phyloP scores from a whole-genome alignment of 73 alveolate genomes.

The Paramecium sexaurelia region DNA sequence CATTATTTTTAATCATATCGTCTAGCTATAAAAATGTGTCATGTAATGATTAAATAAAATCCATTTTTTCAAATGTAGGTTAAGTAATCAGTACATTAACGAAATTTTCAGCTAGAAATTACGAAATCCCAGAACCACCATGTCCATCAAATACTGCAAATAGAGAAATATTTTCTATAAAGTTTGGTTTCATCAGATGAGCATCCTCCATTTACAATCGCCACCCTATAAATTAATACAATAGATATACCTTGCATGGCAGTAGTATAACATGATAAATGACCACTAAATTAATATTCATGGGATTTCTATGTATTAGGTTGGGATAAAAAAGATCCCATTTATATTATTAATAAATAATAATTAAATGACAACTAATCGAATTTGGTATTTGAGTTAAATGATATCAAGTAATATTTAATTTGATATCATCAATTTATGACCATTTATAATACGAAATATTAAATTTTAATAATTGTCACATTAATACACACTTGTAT shows the following conservation, averaged over 20 bases:
- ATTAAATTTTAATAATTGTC: neutral
- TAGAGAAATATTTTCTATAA: neutral
- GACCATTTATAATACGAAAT: neutral
- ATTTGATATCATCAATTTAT: neutral
- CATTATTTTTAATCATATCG: neutral
- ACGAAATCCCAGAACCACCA: constrained; percentile 31
- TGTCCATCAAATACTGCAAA: constrained; percentile 64
- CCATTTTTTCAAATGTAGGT: neutral
- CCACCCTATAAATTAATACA: neutral
- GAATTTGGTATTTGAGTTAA: neutral
- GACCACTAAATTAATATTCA: neutral
- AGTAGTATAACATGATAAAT: neutral
- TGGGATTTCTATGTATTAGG: neutral
- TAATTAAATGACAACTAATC: neutral
- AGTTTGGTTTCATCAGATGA: neutral
- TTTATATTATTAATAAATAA: neutral
- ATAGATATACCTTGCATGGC: neutral
- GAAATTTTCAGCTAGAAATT: neutral
- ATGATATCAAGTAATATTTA: neutral
- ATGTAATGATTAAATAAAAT: neutral
- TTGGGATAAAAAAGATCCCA: neutral
- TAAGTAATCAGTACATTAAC: neutral
- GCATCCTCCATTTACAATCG: constrained; percentile 16
- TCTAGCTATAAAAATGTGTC: neutral
- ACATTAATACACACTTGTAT: neutral